These are phyloP conservation scores for Bruguiera parviflora DNA, from an alignment of 345 rosid genomes.

Conservation along the genomic window DNA sequence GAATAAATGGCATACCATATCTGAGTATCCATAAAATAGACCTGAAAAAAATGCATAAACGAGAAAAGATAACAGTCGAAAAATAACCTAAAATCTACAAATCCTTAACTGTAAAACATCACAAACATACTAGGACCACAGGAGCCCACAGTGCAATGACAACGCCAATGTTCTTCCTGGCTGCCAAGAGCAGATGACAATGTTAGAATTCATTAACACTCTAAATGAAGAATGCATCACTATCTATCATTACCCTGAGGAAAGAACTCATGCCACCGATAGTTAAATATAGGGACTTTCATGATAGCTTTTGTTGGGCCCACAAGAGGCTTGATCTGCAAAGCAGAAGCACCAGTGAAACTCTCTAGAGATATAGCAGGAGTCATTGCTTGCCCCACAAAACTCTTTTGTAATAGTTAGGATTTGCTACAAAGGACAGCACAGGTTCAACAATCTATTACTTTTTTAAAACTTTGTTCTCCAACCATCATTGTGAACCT, in stretches of 20 bases:
- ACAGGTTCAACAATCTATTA: too few relatives aligned
- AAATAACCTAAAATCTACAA: not conserved
- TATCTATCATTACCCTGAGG: conserved; percentile 44
- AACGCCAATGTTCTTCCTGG: conserved; percentile 45
- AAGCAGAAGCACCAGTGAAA: conserved; percentile 7
- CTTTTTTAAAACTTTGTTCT: too few relatives aligned
- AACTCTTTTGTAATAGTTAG: not conserved
- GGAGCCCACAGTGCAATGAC: conserved; percentile 58
- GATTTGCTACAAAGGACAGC: not conserved
- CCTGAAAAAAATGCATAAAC: conserved; percentile 26
- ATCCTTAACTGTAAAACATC: not conserved
- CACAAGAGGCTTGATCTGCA: conserved; percentile 60
- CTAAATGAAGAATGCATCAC: not conserved
- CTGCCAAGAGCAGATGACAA: conserved; percentile 34
- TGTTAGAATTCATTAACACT: not conserved
- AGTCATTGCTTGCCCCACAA: not conserved
- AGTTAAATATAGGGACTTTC: conserved; percentile 32
- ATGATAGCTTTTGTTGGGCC: conserved; percentile 56
- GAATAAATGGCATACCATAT: conserved; percentile 59
- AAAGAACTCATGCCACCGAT: conserved; percentile 64
- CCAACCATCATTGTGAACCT: too few relatives aligned
- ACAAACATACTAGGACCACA: conserved; percentile 37
- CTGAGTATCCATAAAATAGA: conserved; percentile 61
- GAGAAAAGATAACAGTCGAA: not conserved
- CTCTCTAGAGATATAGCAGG: not conserved